phyloP scores from a whole-genome alignment of 768 basidiomycete genomes.

The Lactifluus subvellereus region DNA sequence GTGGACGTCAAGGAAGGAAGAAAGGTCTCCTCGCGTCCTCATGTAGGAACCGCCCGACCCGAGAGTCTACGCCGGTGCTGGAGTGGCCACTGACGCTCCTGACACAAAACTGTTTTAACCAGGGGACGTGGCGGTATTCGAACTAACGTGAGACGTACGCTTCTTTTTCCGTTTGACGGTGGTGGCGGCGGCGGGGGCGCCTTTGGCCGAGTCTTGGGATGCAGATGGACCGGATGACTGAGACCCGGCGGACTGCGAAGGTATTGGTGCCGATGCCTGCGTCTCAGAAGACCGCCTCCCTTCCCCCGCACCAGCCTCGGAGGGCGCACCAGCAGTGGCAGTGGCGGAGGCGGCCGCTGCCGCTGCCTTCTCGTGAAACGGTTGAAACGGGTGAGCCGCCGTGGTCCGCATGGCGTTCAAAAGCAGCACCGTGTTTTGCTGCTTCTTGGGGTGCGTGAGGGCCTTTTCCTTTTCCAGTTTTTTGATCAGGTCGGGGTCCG shows the following conservation, averaged over 20 bases:
- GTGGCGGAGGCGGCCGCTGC: constrained; percentile 32
- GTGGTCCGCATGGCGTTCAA: constrained; percentile 78
- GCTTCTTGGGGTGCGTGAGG: constrained; percentile 39
- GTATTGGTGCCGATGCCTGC: constrained; percentile 30
- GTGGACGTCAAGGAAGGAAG: not conserved
- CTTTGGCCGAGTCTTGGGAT: constrained; percentile 45
- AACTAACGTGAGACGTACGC: constrained; percentile 45
- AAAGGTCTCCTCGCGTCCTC: not conserved
- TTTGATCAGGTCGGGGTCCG: constrained; percentile 14
- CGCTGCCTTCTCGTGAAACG: constrained; percentile 38
- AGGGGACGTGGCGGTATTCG: not conserved
- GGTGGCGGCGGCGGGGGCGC: constrained; percentile 33
- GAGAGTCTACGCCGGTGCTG: constrained; percentile 10
- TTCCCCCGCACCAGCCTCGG: constrained; percentile 1
- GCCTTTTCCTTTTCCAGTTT: constrained; percentile 16
- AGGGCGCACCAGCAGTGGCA: constrained; percentile 27
- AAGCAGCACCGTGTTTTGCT: constrained; percentile 63
- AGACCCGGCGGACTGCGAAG: constrained; percentile 30
- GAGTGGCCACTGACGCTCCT: constrained; percentile 12
- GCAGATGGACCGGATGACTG: constrained; percentile 34
- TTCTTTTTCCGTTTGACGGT: constrained; percentile 72
- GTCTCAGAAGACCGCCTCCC: constrained; percentile 31
- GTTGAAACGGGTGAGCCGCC: constrained; percentile 57
- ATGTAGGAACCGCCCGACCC: not conserved
- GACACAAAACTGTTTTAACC: not conserved